Evolutionary conservation across 495 filamentous ascomycete species (phyloP), one percentile per base, ranked within the genome.

Genomic region (Podospora pseudopauciseta): DNA sequence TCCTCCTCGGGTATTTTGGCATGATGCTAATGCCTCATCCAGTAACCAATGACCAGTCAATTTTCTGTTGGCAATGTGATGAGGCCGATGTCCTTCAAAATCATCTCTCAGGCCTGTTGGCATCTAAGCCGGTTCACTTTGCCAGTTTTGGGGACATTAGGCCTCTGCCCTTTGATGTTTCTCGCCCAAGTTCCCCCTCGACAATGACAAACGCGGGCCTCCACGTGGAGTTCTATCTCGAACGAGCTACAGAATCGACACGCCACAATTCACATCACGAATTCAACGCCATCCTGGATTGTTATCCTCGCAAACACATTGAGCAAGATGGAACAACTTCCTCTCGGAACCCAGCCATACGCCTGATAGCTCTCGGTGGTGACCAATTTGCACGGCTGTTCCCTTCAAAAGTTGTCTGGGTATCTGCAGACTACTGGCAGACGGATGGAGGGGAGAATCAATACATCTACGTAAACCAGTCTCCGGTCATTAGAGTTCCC

Each of bases 181-280:
- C 16, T 18, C 18, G 23, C 11, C 32, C 60, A 15, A 63, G 60
- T 28, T 26, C 60, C 26, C 60, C 60, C 28, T 63, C 60, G 11
- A 63, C 60, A 13, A 63, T 63, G 60, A 63, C 60, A 26, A 49
- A 63, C 19, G 60, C 60, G 7, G 60, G 60, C 28, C 28, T 63
- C n/a, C 60, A 63, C 30, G 60, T 63, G 16, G 23, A 63, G 30
- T 28, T 63, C 27, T 63, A 26, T 6, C 60, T 63, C 4, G 18
- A 63, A 34, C 16, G 28, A 30, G 13, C 39, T 5, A 30, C 58
- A 7, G 1, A 57, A 16, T 6, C n/a, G 4, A 60, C 23, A 6
- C 32, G n/a, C 9, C n/a, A 26, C 27, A 28, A 11, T 9, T 30
- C 16, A 4, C 7, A 32, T 4, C 3, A 19, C 11, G 27, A 63